Conservation (phyloP, 257 asterid species). For the Salvia miltiorrhiza region DNA sequence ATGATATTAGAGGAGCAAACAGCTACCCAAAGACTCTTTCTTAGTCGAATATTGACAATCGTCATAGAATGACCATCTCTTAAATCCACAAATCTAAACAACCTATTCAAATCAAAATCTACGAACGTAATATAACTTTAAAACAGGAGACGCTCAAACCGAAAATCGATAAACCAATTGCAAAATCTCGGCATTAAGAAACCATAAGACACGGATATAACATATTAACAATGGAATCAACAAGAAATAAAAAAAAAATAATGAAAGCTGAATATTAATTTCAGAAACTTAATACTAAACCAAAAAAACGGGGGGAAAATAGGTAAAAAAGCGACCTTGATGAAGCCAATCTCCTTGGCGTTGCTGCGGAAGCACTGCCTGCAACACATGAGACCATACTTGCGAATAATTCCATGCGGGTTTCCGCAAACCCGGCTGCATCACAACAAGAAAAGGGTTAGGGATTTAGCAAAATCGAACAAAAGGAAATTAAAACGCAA, state of each 20-base stretch:
- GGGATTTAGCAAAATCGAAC: background rate
- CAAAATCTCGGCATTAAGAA: too few species aligned
- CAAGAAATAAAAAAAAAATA: background rate
- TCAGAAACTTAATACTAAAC: background rate
- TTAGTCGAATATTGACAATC: background rate
- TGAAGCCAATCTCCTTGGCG: slow-evolving; percentile 49
- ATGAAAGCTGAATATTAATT: background rate
- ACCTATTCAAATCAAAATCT: background rate
- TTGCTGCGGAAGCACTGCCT: slow-evolving; percentile 49
- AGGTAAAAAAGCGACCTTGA: slow-evolving; percentile 21
- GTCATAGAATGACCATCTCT: background rate
- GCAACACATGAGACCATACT: slow-evolving; percentile 46
- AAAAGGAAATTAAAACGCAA: background rate
- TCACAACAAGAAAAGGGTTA: background rate
- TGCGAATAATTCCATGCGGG: slow-evolving; percentile 34
- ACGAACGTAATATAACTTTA: too few species aligned
- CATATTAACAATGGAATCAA: background rate
- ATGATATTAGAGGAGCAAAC: background rate
- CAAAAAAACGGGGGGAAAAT: background rate
- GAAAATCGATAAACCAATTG: too few species aligned
- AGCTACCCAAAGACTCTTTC: background rate
- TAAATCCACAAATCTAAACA: background rate
- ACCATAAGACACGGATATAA: too few species aligned
- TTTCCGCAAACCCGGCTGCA: slow-evolving; percentile 42
- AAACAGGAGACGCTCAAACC: background rate